Percentiles rank a stretch among this genome's conserved stretches.
These are phyloP conservation scores for Gentiana macrophylla DNA, from an alignment of 257 asterid species.

Conservation along the genomic window DNA sequence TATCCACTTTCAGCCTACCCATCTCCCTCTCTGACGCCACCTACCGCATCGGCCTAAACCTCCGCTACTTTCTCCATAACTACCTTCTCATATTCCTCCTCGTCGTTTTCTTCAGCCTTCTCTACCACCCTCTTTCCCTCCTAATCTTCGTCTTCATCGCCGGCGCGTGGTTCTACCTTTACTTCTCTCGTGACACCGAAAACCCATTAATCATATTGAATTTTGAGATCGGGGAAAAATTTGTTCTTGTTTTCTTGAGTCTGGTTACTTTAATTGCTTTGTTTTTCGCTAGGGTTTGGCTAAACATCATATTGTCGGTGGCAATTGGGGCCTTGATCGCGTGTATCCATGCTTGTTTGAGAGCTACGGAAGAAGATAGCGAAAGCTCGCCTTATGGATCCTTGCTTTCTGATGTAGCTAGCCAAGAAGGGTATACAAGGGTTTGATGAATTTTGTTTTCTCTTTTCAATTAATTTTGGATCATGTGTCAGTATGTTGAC, in stretches of 20 bases:
- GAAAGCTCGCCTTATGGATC: constrained; percentile 82
- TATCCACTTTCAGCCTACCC: constrained; percentile 55
- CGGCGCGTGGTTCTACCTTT: constrained; percentile 29
- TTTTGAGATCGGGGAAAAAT: constrained; percentile 43
- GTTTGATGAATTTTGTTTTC: constrained; percentile 27
- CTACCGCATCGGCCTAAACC: constrained; percentile 59
- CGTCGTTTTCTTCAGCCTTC: constrained; percentile 50
- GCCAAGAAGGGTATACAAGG: constrained; percentile 67
- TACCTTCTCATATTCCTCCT: constrained; percentile 39
- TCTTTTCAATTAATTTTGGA: background rate
- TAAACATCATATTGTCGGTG: constrained; percentile 34
- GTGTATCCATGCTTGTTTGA: constrained; percentile 53
- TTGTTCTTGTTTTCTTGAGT: constrained; percentile 36
- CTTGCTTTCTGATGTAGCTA: constrained; percentile 62
- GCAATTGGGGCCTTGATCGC: constrained; percentile 40
- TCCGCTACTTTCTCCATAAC: constrained; percentile 63
- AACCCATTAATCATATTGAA: constrained; percentile 48
- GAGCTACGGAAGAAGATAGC: constrained; percentile 68
- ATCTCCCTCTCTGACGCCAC: constrained; percentile 75
- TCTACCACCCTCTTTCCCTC: constrained; percentile 52
- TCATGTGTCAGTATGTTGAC: background rate
- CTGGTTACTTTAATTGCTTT: constrained; percentile 43
- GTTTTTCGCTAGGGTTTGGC: constrained; percentile 54
- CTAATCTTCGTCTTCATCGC: constrained; percentile 49
- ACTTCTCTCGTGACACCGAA: constrained; percentile 20